These are phyloP conservation scores for Talaromyces stipitatus DNA, from an alignment of 495 filamentous ascomycete genomes.

Conservation along the genomic window DNA sequence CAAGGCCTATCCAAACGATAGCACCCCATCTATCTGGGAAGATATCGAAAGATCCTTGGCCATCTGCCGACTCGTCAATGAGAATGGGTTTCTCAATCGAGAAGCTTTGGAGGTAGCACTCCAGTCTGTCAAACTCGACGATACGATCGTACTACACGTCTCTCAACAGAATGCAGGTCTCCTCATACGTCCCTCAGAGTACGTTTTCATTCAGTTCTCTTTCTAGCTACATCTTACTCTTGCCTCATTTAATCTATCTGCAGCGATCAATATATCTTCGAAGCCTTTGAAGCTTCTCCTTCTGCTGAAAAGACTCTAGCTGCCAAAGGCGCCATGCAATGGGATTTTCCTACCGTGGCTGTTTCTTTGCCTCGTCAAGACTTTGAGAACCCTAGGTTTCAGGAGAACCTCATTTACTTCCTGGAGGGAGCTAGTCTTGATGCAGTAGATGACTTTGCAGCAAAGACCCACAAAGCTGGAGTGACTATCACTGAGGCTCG, in stretches of 20 bases:
- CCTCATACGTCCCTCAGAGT: slow-evolving; percentile 35
- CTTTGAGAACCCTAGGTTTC: slow-evolving; percentile 39
- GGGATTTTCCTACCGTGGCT: slow-evolving; percentile 38
- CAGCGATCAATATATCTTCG: slow-evolving; percentile 31
- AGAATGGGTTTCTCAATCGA: slow-evolving; percentile 6
- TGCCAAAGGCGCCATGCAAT: slow-evolving; percentile 31
- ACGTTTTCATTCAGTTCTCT: slow-evolving; percentile 16
- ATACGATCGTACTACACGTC: slow-evolving; percentile 39
- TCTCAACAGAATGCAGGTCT: slow-evolving; percentile 49
- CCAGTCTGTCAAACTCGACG: slow-evolving; percentile 15
- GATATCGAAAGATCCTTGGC: slow-evolving; percentile 23
- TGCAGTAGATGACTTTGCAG: slow-evolving; percentile 42
- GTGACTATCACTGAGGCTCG: slow-evolving; percentile 39
- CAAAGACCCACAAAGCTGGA: slow-evolving; percentile 41
- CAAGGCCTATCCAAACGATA: slow-evolving; percentile 8
- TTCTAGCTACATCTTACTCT: no score
- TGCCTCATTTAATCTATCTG: not conserved
- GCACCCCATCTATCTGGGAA: slow-evolving; percentile 20
- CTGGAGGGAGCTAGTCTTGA: slow-evolving; percentile 53
- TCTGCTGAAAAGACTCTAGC: slow-evolving; percentile 37
- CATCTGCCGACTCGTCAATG: slow-evolving; percentile 27
- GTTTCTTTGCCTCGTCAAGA: slow-evolving; percentile 24
- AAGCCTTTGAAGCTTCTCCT: slow-evolving; percentile 51
- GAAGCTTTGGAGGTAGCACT: slow-evolving; percentile 25
- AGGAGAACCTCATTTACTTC: slow-evolving; percentile 40